Evolutionary conservation across 202 grass and related monocot genomes (phyloP), one percentile per base, ranked within the genome.

Genomic region (Setaria italica): DNA sequence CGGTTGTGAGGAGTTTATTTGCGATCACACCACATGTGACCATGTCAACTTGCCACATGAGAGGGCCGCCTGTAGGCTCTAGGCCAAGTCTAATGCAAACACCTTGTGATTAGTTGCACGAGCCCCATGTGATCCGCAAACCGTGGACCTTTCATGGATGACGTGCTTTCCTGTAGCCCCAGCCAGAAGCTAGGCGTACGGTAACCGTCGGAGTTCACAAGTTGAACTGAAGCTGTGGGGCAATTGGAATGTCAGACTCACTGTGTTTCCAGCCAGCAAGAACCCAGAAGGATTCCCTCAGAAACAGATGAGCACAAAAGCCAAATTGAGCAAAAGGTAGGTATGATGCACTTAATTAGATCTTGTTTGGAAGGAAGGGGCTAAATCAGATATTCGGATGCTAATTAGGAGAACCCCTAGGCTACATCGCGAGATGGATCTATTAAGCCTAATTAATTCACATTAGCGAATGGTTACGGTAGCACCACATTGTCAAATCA

Each of bases 171-270:
- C 56, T 15, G 21, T 30, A 43, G 17, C 41, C 37, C 19, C 19
- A 11, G 66, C 66, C 19, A 21, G n/a, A 20, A n/a, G 42, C 4
- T 45, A 21, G 35, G 46, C 47, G 45, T 54, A 47, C 46, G 64
- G 11, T 66, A 72, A 41, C 54, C 13, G 25, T 51, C 32, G 6
- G 29, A 57, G 29, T 65, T 58, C 39, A 20, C 25, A n/a, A n/a
- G 39, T 83, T 85, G 46, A 16, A 50, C 15, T 41, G 39, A 5
- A 6, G 39, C 39, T 6, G 35, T 46, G 39, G 49, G 32, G 21
- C 58, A 67, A 42, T 11, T 87, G 33, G 67, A 68, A 79, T 83
- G 79, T 86, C 70, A 55, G 32, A 41, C 13, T 85, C 73, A 63
- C 6, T 63, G 41, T 63, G 43, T 63, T 69, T 32, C 43, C 12